Evolutionary conservation across 2,329 filamentous ascomycete species (phyloP).

Genomic region (Exophiala mesophila): DNA sequence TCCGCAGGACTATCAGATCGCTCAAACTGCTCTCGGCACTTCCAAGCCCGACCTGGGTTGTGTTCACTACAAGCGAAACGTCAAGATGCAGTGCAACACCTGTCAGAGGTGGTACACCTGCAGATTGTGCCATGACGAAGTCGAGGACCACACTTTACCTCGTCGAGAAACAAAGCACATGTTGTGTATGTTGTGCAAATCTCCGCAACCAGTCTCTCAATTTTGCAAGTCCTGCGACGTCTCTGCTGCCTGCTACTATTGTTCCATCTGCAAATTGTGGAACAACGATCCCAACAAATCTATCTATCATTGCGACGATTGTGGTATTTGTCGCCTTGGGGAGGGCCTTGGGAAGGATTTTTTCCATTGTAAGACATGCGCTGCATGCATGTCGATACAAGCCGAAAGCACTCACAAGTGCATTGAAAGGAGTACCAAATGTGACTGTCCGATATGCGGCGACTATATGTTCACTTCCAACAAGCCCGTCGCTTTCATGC

Average conservation of each 20-base stretch:
- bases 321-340: slow-evolving; percentile 88
- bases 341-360: slow-evolving; percentile 93
- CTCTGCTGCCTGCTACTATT: slow-evolving; percentile 83
- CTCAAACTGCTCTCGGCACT: slow-evolving; percentile 40
- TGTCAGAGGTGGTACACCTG: slow-evolving; percentile 94
- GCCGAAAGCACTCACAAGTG: slow-evolving; percentile 84
- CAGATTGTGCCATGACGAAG: slow-evolving; percentile 84
- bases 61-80: slow-evolving; percentile 88
- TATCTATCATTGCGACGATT: slow-evolving; percentile 95
- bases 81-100: slow-evolving; percentile 88
- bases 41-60: slow-evolving; percentile 65
- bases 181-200: slow-evolving; percentile 93
- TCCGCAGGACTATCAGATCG: slow-evolving; percentile 18
- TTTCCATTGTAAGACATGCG: slow-evolving; percentile 96
- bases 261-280: slow-evolving; percentile 92
- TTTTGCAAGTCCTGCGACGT: slow-evolving; percentile 72
- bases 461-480: slow-evolving; percentile 95
- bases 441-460: slow-evolving; percentile 92
- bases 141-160: slow-evolving; percentile 72
- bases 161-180: slow-evolving; percentile 85
- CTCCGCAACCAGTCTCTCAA: slow-evolving; percentile 75
- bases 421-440: slow-evolving; percentile 89
- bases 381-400: slow-evolving; percentile 87
- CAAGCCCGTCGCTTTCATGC: slow-evolving; percentile 84
- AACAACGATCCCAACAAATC: slow-evolving; percentile 85